Evolutionary conservation across 331 rosid species (phyloP).

Genomic region (Rhamnella rubrinervis): DNA sequence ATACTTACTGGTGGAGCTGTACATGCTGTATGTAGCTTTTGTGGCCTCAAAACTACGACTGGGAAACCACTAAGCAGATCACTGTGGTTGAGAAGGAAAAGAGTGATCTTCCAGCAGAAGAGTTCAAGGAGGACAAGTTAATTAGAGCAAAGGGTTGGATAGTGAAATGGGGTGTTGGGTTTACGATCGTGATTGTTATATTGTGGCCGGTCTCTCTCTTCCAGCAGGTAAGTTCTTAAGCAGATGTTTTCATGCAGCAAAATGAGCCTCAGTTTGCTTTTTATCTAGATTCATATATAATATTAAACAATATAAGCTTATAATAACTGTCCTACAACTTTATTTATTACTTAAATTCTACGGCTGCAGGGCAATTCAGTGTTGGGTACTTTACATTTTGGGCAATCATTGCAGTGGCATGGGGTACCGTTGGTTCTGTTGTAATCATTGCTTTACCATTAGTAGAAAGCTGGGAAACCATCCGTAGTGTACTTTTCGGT

Average conservation of each 20-base stretch:
- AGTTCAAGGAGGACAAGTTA: conserved; percentile 68
- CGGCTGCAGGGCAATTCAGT: conserved; percentile 61
- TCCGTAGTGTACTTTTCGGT: conserved; percentile 50
- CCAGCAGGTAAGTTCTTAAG: conserved; percentile 60
- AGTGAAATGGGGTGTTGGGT: conserved; percentile 81
- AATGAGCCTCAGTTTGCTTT: no score
- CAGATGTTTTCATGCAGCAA: background rate
- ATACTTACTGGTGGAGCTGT: conserved; percentile 65
- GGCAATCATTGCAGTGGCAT: conserved; percentile 81
- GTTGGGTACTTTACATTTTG: conserved; percentile 72
- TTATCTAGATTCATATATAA: no score
- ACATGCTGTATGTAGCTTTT: conserved; percentile 62
- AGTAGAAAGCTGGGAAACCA: conserved; percentile 74
- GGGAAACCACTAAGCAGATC: conserved; percentile 76
- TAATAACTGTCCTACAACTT: no score
- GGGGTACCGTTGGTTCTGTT: conserved; percentile 84
- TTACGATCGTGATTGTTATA: conserved; percentile 65
- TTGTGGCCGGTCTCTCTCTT: conserved; percentile 83
- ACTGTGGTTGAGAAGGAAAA: conserved; percentile 81
- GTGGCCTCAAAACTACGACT: conserved; percentile 88
- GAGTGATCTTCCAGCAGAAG: conserved; percentile 58
- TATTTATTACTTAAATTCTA: background rate
- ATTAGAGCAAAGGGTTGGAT: conserved; percentile 74
- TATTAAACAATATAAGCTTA: no score
- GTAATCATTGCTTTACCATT: conserved; percentile 71